Conservation (phyloP, 1,284 basidiomycete genomes). For the Cryptococcus hybrid region DNA sequence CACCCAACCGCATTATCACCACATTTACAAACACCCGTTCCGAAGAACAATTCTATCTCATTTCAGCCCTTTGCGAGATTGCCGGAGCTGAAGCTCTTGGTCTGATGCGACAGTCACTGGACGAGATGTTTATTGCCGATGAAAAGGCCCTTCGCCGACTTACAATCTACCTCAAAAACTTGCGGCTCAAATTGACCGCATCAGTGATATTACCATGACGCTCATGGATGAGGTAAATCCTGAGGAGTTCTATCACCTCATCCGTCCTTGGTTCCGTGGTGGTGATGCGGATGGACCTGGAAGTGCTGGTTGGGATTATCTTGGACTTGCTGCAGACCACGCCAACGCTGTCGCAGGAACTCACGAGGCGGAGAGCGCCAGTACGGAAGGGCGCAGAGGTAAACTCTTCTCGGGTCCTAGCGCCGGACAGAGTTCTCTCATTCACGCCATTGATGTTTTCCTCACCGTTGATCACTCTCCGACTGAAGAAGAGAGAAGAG, state of each 20-base stretch:
- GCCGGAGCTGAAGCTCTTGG: slow-evolving; percentile 81
- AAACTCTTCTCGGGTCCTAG: slow-evolving; percentile 77
- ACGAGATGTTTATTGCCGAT: slow-evolving; percentile 89
- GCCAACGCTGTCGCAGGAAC: slow-evolving; percentile 19
- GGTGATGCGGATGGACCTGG: slow-evolving; percentile 64
- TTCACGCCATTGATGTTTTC: slow-evolving; percentile 87
- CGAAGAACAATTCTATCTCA: slow-evolving; percentile 86
- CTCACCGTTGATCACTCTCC: slow-evolving; percentile 71
- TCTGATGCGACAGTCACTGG: slow-evolving; percentile 83
- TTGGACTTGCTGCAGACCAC: slow-evolving; percentile 66
- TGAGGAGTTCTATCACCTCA: slow-evolving; percentile 73
- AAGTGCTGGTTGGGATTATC: slow-evolving; percentile 72
- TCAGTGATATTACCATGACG: slow-evolving; percentile 62
- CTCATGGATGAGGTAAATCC: slow-evolving; percentile 76
- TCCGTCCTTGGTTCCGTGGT: slow-evolving; percentile 92
- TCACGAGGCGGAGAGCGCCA: slow-evolving; percentile 12
- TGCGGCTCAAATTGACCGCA: slow-evolving; percentile 63
- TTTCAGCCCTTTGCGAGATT: slow-evolving; percentile 86
- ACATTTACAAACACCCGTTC: slow-evolving; percentile 79
- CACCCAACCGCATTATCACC: slow-evolving; percentile 57
- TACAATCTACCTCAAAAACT: slow-evolving; percentile 68
- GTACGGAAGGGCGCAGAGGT: slow-evolving; percentile 23
- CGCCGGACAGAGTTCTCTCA: slow-evolving; percentile 84
- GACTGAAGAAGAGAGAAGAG: slow-evolving; percentile 23
- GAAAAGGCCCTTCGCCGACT: slow-evolving; percentile 70